Base-by-base conservation (phyloP, 768 basidiomycete genomes). In the Lyophyllum shimeji region DNA sequence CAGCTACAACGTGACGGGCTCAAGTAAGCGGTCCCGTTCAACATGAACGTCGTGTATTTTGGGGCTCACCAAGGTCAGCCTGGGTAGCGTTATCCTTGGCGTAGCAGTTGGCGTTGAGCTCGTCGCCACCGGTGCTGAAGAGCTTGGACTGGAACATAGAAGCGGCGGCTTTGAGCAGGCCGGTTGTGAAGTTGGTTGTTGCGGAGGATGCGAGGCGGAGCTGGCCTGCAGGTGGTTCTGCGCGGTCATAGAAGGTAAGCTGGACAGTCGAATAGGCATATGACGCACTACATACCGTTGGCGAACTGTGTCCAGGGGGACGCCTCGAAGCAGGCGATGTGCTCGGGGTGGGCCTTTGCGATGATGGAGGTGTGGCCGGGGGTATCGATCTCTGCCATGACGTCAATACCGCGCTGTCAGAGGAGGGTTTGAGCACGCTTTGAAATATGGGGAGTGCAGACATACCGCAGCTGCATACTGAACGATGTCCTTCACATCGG, bases 201-300 rank as follows among this genome's bases (percentile, higher is more conserved):
- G 73, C 75, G 0, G 76, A 66, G 9, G 81, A 77, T 0, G 87
- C 86, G 50, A 94, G 77, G 43, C 89, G 87, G 12, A 94, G 81
- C 67, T 94, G 92, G 7, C 92, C 92, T 0, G 92, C 83, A 0
- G 93, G 93, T 4, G 93, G 93, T 63, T 93, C 88, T 77, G 52
- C 25, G 34, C 27, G 5, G 43, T 48, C 31, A 21, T 27, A 27
- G 21, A 18, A 29, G 46, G 23, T 42, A 29, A 18, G 40, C n/a
- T 43, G 37, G 29, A 9, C 5, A 29, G 39, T 11, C 15, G 40
- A 7, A 7, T 3, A 5, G 39, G 8, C n/a, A 9, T 49, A 3
- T 6, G 24, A 20, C 40, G 8, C 11, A 40, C 27, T 4, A 47
- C 58, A 25, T 55, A 74, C 76, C 76, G 62, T 77, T 82, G 13